Evolutionary conservation across 2,329 filamentous ascomycete genomes (phyloP), one percentile per base, ranked within the genome.

Genomic region (Colletotrichum costaricense): DNA sequence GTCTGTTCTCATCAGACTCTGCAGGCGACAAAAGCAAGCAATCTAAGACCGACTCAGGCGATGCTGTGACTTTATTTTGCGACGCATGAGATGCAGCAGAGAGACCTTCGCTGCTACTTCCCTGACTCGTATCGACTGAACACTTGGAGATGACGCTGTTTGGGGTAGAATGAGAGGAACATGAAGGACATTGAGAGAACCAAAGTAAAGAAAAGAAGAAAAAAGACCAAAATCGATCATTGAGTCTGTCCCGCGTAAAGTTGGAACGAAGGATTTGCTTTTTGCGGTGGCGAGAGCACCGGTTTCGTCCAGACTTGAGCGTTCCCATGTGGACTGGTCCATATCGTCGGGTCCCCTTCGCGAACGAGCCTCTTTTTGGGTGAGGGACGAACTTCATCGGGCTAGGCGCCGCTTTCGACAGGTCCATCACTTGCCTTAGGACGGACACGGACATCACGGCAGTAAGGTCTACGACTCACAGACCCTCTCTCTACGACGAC

Each of bases 281-380:
- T 6, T 7, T 24, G 52, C 26, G 28, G 54, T 22, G 67, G 49
- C 63, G 59, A 62, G 24, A 12, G 22, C 38, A 49, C 38, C 38
- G 58, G 54, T 60, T 69, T 64, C 69, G 54, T 63, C 69, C 58
- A 63, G 38, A 35, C n/a, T 33, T 14, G 16, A 63, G 26, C 33
- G 57, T 63, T 68, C 59, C 65, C n/a, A 55, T 63, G 30, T 64
- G 46, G 67, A 46, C 55, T 68, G 59, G 70, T 49, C 70, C 70
- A 57, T 57, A 49, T 73, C 55, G 67, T 73, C 60, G 70, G 70
- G 59, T 73, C 70, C 42, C 42, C 42, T 73, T 70, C 49, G 70
- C 70, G 70, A 73, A 60, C 60, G 58, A 73, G 60, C 59, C 67
- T 70, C 55, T 28, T 70, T 64, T 63, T 54, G n/a, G 69, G 38